Percentiles rank a stretch among this genome's conserved stretches.
Conservation (phyloP, 2,329 filamentous ascomycete species). For the Talaromyces sp. region DNA sequence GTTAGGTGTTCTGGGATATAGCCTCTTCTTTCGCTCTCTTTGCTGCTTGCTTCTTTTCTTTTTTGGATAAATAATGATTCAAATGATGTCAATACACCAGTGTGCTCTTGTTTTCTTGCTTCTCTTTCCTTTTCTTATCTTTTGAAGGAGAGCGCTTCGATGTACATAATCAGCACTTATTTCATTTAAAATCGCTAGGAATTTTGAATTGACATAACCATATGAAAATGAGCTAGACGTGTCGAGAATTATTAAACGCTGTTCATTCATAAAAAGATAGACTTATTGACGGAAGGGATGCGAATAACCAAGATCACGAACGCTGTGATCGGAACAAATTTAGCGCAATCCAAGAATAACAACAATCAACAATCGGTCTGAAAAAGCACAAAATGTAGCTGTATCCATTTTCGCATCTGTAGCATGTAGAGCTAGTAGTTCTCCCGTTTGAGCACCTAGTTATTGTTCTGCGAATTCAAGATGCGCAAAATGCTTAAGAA, state of each 20-base stretch:
- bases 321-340: not conserved
- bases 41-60: not conserved
- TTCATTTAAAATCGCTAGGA: not conserved
- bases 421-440: not conserved
- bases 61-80: not conserved
- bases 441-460: conserved; percentile 51
- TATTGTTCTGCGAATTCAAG: conserved; percentile 91
- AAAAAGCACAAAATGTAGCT: not conserved
- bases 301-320: not conserved
- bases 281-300: not conserved
- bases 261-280: not conserved
- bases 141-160: not conserved
- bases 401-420: not conserved
- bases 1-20: conserved; percentile 1
- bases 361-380: not conserved
- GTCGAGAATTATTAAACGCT: not conserved
- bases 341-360: not conserved
- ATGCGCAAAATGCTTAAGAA: conserved; percentile 95
- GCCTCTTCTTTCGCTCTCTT: not conserved
- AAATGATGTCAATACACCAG: not conserved
- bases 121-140: not conserved
- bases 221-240: not conserved
- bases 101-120: not conserved
- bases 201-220: not conserved
- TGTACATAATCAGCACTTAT: conserved; percentile 9